These are phyloP conservation scores for Ilex aquifolium DNA, from an alignment of 257 asterid species.

Conservation along the genomic window DNA sequence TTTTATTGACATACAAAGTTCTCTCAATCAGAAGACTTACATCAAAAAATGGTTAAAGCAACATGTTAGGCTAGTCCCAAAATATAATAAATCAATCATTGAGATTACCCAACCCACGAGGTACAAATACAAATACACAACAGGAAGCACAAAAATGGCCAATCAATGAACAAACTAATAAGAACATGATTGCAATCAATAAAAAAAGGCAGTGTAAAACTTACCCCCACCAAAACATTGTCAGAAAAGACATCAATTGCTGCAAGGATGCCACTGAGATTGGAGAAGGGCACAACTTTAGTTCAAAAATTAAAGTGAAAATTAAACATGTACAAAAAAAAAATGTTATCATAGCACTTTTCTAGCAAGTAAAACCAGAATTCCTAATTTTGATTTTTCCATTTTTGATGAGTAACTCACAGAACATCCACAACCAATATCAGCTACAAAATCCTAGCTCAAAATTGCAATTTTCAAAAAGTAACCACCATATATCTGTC, in stretches of 20 bases:
- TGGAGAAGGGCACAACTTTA: background rate
- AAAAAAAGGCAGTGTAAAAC: slow-evolving; percentile 18
- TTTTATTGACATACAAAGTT: too few relatives aligned
- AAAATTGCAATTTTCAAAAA: too few relatives aligned
- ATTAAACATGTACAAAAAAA: background rate
- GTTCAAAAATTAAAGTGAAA: slow-evolving; percentile 3
- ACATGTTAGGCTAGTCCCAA: too few relatives aligned
- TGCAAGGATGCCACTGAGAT: slow-evolving; percentile 89
- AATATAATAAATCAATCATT: too few relatives aligned
- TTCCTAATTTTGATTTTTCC: background rate
- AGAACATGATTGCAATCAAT: too few relatives aligned
- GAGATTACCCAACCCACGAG: too few relatives aligned
- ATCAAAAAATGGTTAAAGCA: too few relatives aligned
- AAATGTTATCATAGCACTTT: slow-evolving; percentile 1
- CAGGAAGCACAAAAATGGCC: too few relatives aligned
- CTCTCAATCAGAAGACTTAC: too few relatives aligned
- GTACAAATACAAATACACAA: too few relatives aligned
- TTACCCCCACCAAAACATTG: slow-evolving; percentile 84
- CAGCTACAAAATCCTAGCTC: background rate
- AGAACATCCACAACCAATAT: background rate
- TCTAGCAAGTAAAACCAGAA: background rate
- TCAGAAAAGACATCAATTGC: slow-evolving; percentile 93
- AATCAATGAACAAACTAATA: too few relatives aligned
- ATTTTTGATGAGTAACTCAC: background rate
- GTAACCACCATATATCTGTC: too few relatives aligned